Conservation (phyloP, 148 eudicot genomes). For the Rhododendron henanense region DNA sequence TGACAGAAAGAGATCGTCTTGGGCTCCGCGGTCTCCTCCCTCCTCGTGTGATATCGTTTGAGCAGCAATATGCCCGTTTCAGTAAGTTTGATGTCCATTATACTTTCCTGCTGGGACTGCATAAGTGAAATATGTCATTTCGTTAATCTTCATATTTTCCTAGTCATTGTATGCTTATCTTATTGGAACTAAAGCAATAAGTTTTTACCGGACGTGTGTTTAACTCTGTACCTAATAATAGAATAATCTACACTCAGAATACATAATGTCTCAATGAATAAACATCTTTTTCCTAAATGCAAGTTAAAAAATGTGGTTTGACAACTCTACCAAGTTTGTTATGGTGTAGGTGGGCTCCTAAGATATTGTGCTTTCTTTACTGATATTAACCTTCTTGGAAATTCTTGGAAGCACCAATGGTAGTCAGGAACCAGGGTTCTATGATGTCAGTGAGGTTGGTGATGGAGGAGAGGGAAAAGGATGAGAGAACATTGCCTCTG, state of each 20-base stretch:
- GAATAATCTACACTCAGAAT: neutral
- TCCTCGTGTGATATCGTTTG: constrained; percentile 88
- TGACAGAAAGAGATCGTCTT: constrained; percentile 94
- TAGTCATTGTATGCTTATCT: neutral
- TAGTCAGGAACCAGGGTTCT: neutral
- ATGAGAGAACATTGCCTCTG: neutral
- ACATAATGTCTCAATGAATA: neutral
- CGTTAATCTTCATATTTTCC: neutral
- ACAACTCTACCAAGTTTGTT: neutral
- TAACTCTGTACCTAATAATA: neutral
- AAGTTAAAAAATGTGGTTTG: neutral
- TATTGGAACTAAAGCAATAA: neutral
- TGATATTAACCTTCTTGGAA: neutral
- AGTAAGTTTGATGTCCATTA: constrained; percentile 44
- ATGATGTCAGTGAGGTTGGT: neutral
- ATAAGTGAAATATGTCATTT: neutral
- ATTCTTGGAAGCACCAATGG: neutral
- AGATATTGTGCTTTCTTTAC: neutral
- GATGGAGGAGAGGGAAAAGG: neutral
- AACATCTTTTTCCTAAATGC: neutral
- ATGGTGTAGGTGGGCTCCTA: neutral
- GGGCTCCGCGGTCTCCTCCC: constrained; percentile 99
- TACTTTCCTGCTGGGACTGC: neutral
- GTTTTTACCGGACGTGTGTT: neutral
- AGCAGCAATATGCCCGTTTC: constrained; percentile 92